Conservation (phyloP, 2,329 filamentous ascomycete species). For the Hymenoscyphus fructigenus region DNA sequence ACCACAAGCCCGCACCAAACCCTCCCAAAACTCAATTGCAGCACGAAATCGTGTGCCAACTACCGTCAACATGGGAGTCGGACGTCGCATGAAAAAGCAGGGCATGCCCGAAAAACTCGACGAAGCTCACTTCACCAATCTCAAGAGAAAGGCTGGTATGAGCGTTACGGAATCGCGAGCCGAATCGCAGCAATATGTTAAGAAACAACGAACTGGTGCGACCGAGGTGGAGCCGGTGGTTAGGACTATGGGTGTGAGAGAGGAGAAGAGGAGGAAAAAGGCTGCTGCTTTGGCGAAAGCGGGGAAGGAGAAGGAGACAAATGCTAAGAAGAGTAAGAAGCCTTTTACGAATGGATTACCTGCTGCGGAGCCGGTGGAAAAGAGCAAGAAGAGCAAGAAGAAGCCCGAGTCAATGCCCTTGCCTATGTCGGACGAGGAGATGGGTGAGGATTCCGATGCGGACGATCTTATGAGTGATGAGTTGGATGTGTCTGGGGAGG, state of each 20-base stretch:
- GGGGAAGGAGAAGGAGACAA: constrained; percentile 38
- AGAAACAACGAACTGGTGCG: constrained; percentile 62
- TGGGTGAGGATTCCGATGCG: constrained; percentile 45
- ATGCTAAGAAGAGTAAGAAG: constrained; percentile 34
- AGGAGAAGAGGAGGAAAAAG: constrained; percentile 49
- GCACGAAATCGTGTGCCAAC: not conserved
- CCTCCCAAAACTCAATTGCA: not conserved
- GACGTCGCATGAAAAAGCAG: constrained; percentile 95
- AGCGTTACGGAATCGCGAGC: constrained; percentile 57
- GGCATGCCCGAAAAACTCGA: constrained; percentile 80
- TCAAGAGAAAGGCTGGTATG: constrained; percentile 81
- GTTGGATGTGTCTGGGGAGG: constrained; percentile 38
- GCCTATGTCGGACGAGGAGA: constrained; percentile 42
- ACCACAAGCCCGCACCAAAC: constrained; percentile 9
- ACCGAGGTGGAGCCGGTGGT: constrained; percentile 41
- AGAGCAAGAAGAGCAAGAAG: constrained; percentile 39
- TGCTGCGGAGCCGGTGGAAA: constrained; percentile 35
- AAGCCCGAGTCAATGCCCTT: constrained; percentile 44
- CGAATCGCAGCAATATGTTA: constrained; percentile 43
- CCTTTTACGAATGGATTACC: constrained; percentile 40
- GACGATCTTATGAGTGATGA: constrained; percentile 48
- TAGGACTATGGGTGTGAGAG: constrained; percentile 39
- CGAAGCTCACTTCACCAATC: constrained; percentile 72
- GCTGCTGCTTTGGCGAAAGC: constrained; percentile 38
- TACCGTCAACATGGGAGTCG: constrained; percentile 70